These are phyloP conservation scores for Elasticomyces elasticus DNA, from an alignment of 495 filamentous ascomycete genomes.

Conservation along the genomic window DNA sequence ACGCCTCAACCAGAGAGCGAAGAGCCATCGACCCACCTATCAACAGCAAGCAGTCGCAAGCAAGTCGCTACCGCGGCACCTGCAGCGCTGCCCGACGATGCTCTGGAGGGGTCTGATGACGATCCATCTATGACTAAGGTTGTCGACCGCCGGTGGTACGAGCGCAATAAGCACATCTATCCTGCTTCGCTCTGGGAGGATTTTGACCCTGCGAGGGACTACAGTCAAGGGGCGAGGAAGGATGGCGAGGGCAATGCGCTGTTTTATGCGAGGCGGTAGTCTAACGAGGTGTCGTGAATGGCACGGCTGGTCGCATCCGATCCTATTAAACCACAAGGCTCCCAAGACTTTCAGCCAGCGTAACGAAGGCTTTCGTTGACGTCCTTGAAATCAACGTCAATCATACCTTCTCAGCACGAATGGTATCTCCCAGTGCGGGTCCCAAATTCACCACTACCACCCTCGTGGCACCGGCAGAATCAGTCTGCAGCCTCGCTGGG, in stretches of 20 bases:
- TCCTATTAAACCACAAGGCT: too few species aligned
- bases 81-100: constrained; percentile 21
- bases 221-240: constrained; percentile 65
- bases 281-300: too few species aligned
- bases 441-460: too few species aligned
- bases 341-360: too few species aligned
- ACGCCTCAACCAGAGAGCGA: constrained; percentile 9
- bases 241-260: constrained; percentile 86
- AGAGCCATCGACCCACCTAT: constrained; percentile 38
- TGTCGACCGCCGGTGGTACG: constrained; percentile 93
- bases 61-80: constrained; percentile 5
- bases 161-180: constrained; percentile 94
- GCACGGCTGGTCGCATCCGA: too few species aligned
- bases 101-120: constrained; percentile 68
- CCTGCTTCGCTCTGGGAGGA: constrained; percentile 93
- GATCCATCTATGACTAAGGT: constrained; percentile 85
- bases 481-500: too few species aligned
- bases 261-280: constrained; percentile 51
- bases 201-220: constrained; percentile 83
- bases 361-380: too few species aligned
- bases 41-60: constrained; percentile 32
- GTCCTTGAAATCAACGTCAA: too few species aligned
- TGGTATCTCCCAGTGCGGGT: too few species aligned
- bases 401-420: too few species aligned
- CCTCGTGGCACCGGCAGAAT: too few species aligned